Evolutionary conservation across 2,329 filamentous ascomycete genomes (phyloP).

Genomic region (Xylaria sp.): DNA sequence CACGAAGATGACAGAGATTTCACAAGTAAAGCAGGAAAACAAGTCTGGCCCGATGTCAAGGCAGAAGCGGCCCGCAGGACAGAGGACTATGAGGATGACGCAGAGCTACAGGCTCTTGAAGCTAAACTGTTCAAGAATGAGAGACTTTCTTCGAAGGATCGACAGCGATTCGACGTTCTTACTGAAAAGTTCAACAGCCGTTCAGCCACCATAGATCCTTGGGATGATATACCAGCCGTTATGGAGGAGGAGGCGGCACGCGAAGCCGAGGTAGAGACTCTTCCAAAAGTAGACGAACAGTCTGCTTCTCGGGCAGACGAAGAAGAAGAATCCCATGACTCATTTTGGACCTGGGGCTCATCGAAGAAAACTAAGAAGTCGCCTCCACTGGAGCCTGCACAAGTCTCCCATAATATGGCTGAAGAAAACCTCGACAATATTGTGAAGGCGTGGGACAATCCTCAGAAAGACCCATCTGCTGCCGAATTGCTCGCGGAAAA

Average conservation of each 20-base stretch:
- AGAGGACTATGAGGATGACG: slow-evolving; percentile 29
- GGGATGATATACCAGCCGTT: slow-evolving; percentile 13
- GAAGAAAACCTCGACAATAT: background rate
- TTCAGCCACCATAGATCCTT: slow-evolving; percentile 6
- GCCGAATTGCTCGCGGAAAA: slow-evolving; percentile 31
- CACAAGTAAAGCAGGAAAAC: background rate
- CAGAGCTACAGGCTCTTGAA: slow-evolving; percentile 3
- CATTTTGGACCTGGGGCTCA: slow-evolving; percentile 39
- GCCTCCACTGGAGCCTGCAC: slow-evolving; percentile 44
- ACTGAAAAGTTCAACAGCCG: slow-evolving; percentile 6
- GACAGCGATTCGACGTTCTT: slow-evolving; percentile 14
- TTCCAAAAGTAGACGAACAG: background rate
- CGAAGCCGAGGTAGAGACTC: slow-evolving; percentile 21
- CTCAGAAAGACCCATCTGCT: slow-evolving; percentile 30
- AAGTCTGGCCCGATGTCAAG: background rate
- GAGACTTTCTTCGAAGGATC: slow-evolving; percentile 8
- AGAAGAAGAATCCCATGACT: slow-evolving; percentile 34
- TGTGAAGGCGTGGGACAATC: background rate
- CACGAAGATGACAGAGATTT: background rate
- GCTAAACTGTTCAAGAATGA: slow-evolving; percentile 8
- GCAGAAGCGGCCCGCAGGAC: slow-evolving; percentile 19
- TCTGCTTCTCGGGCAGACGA: slow-evolving; percentile 25
- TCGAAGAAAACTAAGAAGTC: slow-evolving; percentile 35
- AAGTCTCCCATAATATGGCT: background rate
- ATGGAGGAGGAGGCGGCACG: slow-evolving; percentile 9